Conservation (phyloP, 768 basidiomycete genomes). For the Psilocybe azurescens region DNA sequence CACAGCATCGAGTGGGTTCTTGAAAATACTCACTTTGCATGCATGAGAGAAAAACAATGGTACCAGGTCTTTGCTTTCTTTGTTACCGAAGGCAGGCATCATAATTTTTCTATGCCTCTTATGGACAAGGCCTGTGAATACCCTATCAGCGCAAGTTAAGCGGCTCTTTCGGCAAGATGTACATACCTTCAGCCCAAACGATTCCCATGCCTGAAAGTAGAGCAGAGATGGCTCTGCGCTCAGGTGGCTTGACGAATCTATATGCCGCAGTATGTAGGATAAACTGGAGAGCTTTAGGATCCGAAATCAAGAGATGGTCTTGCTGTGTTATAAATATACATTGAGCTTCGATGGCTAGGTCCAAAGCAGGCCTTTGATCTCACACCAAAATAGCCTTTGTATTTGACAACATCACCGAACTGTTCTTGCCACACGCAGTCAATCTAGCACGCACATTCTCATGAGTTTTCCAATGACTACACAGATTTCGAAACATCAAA, state of each 20-base stretch:
- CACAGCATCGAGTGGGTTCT: background rate
- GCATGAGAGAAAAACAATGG: constrained; percentile 45
- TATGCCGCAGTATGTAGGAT: constrained; percentile 50
- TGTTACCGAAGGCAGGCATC: constrained; percentile 50
- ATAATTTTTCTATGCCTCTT: constrained; percentile 52
- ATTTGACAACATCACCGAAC: constrained; percentile 45
- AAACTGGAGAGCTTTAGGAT: constrained; percentile 53
- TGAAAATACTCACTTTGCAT: constrained; percentile 29
- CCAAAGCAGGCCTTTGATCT: constrained; percentile 12
- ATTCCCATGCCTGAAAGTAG: constrained; percentile 41
- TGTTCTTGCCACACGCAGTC: constrained; percentile 50
- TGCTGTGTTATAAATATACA: constrained; percentile 33
- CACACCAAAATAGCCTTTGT: constrained; percentile 44
- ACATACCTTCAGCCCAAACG: constrained; percentile 44
- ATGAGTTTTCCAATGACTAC: constrained; percentile 17
- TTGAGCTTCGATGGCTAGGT: background rate
- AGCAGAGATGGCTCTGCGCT: constrained; percentile 41
- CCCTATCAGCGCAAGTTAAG: background rate
- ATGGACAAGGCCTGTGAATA: constrained; percentile 40
- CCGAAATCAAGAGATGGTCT: constrained; percentile 49
- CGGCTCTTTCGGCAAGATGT: background rate
- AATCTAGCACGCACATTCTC: constrained; percentile 26
- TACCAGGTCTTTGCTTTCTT: constrained; percentile 47
- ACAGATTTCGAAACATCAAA: constrained; percentile 7
- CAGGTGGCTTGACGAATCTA: constrained; percentile 44